Conservation (phyloP, 768 basidiomycete species). For the Podaxis sp. region DNA sequence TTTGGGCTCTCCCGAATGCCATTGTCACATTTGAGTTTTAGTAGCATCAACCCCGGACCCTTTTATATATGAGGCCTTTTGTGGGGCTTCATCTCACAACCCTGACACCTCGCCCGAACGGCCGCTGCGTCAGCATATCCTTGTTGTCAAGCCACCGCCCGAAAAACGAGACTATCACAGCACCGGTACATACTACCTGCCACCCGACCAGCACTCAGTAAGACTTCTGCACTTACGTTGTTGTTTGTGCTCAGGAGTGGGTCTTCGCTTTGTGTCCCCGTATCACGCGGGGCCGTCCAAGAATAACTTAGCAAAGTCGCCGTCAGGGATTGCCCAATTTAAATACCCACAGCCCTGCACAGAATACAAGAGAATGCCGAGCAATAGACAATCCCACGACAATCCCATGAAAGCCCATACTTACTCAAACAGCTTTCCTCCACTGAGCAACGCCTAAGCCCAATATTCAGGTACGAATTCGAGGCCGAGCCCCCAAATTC, state of each 20-base stretch:
- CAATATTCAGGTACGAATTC: background rate
- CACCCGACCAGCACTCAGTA: background rate
- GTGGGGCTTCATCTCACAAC: background rate
- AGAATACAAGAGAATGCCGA: conserved; percentile 2
- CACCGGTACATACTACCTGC: background rate
- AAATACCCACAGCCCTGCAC: background rate
- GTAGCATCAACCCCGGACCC: background rate
- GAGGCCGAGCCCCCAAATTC: background rate
- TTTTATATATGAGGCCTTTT: background rate
- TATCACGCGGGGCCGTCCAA: conserved; percentile 10
- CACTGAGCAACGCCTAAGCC: background rate
- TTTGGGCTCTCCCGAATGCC: background rate
- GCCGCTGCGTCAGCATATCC: background rate
- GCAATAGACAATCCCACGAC: background rate
- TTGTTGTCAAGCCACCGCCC: background rate
- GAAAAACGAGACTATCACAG: background rate
- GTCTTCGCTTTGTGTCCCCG: background rate
- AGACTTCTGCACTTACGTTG: background rate
- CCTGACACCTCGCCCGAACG: background rate
- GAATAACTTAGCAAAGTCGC: background rate
- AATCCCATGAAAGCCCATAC: background rate
- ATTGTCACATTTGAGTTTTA: background rate
- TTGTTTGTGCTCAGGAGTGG: background rate
- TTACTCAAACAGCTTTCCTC: background rate
- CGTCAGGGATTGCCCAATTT: background rate